Base-by-base conservation (phyloP, 179 eudicot species). In the Pouteria campechiana region DNA sequence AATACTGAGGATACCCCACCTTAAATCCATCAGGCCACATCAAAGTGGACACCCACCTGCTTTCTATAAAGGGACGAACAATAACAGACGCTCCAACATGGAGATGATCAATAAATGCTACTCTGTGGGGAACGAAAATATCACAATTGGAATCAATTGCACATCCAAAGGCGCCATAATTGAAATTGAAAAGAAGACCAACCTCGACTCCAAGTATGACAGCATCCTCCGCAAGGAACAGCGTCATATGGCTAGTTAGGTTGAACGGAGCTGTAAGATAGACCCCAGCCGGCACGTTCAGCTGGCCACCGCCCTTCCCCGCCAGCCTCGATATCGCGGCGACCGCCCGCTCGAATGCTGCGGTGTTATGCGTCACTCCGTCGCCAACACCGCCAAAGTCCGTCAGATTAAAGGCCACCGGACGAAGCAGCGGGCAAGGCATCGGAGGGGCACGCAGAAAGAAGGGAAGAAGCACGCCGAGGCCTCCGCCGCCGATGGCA, bases 401-500 rank as follows among this genome's bases (percentile, higher is more conserved):
- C 5, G 52, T 32, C 4, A 47, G n/a, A n/a, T n/a, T n/a, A n/a
- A n/a, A n/a, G n/a, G n/a, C n/a, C n/a, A n/a, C n/a, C n/a, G n/a
- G n/a, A n/a, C n/a, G n/a, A n/a, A n/a, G n/a, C n/a, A n/a, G n/a
- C n/a, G n/a, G n/a, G n/a, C n/a, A n/a, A n/a, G n/a, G n/a, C n/a
- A n/a, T n/a, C n/a, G n/a, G n/a, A n/a, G n/a, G n/a, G n/a, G n/a
- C n/a, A n/a, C n/a, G n/a, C 39, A 70, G 63, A 56, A 72, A 37
- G 73, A 75, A 72, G 10, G 37, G 3, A 6, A 62, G 36, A 6
- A 87, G 8, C n/a, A n/a, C n/a, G n/a, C n/a, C n/a, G n/a, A n/a
- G n/a, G n/a, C n/a, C n/a, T n/a, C n/a, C n/a, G 1, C 68, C 66
- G 9, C 67, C 58, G 20, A 58, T 52, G 39, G 60, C 46, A 58